These are phyloP conservation scores for Moesziomyces globuligerus DNA, from an alignment of 1,284 basidiomycete species.

Conservation along the genomic window DNA sequence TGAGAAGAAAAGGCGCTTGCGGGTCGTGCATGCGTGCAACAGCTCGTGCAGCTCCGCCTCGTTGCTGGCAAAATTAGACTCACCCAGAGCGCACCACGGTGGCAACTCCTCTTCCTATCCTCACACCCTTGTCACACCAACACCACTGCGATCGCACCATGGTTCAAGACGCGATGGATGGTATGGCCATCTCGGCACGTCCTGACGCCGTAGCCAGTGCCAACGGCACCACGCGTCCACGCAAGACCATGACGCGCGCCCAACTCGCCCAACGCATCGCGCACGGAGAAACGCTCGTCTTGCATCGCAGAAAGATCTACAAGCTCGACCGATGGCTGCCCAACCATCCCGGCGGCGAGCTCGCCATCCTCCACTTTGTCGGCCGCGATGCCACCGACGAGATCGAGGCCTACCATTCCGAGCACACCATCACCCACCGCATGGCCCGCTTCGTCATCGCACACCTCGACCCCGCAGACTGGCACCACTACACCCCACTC, in stretches of 20 bases:
- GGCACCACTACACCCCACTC: constrained; percentile 77
- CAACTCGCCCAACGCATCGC: constrained; percentile 61
- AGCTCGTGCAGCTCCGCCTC: no score
- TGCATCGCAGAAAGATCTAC: constrained; percentile 81
- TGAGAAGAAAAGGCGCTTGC: no score
- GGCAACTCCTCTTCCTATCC: no score
- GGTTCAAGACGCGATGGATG: no score
- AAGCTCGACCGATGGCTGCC: constrained; percentile 84
- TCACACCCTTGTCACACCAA: no score
- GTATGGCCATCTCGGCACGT: not conserved
- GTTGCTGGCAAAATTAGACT: no score
- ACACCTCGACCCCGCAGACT: constrained; percentile 73
- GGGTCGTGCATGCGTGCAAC: no score
- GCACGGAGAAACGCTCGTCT: constrained; percentile 75
- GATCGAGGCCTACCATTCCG: constrained; percentile 88
- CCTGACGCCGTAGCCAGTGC: not conserved
- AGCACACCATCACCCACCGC: constrained; percentile 73
- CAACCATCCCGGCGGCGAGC: constrained; percentile 86
- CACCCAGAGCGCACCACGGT: no score
- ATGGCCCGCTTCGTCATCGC: constrained; percentile 82
- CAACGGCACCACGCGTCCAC: not conserved
- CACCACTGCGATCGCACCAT: no score
- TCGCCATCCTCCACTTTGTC: constrained; percentile 92
- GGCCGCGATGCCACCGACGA: constrained; percentile 95
- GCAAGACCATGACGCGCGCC: constrained; percentile 48